A percentile compares a stretch with the other conserved stretches of the same genome.
Conservation (phyloP, 306 rosid species). For the Malus sieversii region DNA sequence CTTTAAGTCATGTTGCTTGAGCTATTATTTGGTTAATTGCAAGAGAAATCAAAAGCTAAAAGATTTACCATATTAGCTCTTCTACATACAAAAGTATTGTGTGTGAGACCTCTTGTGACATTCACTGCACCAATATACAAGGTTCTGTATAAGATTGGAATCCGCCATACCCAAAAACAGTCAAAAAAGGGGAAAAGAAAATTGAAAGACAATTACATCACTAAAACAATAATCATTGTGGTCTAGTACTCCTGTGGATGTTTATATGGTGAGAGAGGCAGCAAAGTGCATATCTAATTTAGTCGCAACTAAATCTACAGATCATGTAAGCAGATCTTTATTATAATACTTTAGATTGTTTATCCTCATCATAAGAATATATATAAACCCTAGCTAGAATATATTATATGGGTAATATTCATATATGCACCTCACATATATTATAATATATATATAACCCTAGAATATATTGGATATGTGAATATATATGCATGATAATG, state of each 20-base stretch:
- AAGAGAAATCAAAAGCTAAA: too few species aligned
- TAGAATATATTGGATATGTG: neutral
- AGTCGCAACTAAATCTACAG: neutral
- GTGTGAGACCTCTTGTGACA: neutral
- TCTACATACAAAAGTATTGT: neutral
- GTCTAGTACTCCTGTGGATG: neutral
- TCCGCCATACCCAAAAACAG: neutral
- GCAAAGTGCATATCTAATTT: neutral
- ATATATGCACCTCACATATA: neutral
- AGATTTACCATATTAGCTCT: neutral
- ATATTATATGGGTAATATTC: neutral
- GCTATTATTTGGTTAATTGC: too few species aligned
- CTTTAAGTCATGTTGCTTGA: neutral
- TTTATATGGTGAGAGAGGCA: neutral
- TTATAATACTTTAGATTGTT: neutral
- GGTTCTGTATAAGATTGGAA: neutral
- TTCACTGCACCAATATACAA: neutral
- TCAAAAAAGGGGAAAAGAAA: too few species aligned
- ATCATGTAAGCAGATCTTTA: neutral
- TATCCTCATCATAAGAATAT: neutral
- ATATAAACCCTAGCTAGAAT: neutral
- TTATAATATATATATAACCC: too few species aligned
- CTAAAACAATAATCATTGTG: neutral
- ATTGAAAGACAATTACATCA: neutral
- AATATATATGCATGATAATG: neutral